Percentiles rank a stretch among this genome's conserved stretches.
phyloP scores from a whole-genome alignment of 2,329 filamentous ascomycete species.

The Neodidymelliopsis sp. region DNA sequence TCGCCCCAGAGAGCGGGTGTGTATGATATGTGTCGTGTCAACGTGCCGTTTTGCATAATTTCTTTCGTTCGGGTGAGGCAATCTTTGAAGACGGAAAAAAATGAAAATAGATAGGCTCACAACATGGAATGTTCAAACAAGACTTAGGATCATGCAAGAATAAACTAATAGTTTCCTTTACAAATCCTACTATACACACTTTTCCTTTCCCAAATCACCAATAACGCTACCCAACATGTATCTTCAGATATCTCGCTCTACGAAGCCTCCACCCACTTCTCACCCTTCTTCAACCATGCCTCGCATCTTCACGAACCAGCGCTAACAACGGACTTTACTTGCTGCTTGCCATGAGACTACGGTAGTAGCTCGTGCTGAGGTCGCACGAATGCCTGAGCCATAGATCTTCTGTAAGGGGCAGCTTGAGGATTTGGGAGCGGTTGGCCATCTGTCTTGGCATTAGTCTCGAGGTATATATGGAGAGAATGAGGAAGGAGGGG shows the following conservation, averaged over 20 bases:
- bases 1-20: too few species aligned
- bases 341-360: constrained; percentile 54
- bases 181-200: constrained; percentile 20
- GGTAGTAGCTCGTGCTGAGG: constrained; percentile 73
- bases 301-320: too few species aligned
- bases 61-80: too few species aligned
- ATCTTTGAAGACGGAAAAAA: too few species aligned
- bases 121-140: too few species aligned
- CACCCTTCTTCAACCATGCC: not conserved
- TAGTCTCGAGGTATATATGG: constrained; percentile 32
- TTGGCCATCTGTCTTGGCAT: constrained; percentile 37
- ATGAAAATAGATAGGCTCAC: too few species aligned
- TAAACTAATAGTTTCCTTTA: not conserved
- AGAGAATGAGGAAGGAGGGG: not conserved
- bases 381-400: constrained; percentile 74
- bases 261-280: not conserved
- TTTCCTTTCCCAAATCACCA: not conserved
- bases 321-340: too few species aligned
- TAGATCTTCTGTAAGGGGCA: constrained; percentile 76
- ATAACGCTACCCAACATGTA: not conserved
- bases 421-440: constrained; percentile 61
- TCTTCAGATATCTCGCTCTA: not conserved
- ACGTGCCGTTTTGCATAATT: too few species aligned
- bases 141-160: too few species aligned
- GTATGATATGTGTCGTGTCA: too few species aligned